Percentiles rank a stretch among this genome's conserved stretches.
These are phyloP conservation scores for Candida morakotiae DNA, from an alignment of 805 yeast species.

Conservation along the genomic window DNA sequence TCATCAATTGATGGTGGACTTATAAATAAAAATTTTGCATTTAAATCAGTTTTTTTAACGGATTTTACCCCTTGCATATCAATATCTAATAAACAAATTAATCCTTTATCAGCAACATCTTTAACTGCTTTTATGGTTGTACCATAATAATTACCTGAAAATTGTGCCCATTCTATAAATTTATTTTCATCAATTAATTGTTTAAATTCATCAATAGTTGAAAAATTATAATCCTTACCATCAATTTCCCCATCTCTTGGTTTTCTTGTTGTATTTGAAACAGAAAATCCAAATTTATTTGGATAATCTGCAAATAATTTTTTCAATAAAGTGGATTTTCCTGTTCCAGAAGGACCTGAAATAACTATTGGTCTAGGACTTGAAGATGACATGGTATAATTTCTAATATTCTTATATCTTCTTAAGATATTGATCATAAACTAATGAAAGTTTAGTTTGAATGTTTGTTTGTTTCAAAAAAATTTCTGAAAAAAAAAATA, in stretches of 20 bases:
- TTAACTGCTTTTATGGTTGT: slow-evolving; percentile 84
- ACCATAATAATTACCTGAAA: slow-evolving; percentile 96
- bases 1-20: slow-evolving; percentile 91
- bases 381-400: slow-evolving; percentile 2
- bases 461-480: too few species aligned
- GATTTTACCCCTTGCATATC: slow-evolving; percentile 99
- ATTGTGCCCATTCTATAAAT: slow-evolving; percentile 97
- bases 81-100: slow-evolving; percentile 87
- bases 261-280: slow-evolving; percentile 85
- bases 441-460: neutral
- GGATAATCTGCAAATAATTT: slow-evolving; percentile 89
- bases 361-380: slow-evolving; percentile 77
- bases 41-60: slow-evolving; percentile 76
- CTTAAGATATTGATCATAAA: slow-evolving; percentile 1
- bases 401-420: neutral
- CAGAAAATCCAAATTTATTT: slow-evolving; percentile 85
- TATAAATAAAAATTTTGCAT: slow-evolving; percentile 81
- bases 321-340: slow-evolving; percentile 91
- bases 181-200: slow-evolving; percentile 65
- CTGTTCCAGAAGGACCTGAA: slow-evolving; percentile 96
- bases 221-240: slow-evolving; percentile 88
- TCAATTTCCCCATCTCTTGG: slow-evolving; percentile 91
- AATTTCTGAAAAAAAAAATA: neutral
- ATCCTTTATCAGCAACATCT: slow-evolving; percentile 59
- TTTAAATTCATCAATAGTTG: slow-evolving; percentile 75